Evolutionary conservation across 2,329 filamentous ascomycete genomes (phyloP), one percentile per base, ranked within the genome.

Genomic region (Monilinia polystroma): DNA sequence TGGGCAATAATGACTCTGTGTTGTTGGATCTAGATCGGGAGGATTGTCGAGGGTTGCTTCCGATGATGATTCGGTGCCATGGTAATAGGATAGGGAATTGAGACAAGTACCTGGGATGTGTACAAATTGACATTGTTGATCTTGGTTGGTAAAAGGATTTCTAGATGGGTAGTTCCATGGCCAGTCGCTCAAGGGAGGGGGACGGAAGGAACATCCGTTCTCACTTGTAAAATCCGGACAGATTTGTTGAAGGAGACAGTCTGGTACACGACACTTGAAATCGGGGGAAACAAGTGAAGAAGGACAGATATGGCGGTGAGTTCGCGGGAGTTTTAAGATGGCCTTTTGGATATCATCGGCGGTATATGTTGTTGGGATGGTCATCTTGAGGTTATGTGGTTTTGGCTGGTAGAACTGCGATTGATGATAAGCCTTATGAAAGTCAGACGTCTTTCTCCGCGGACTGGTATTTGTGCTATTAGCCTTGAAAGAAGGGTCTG

Each of bases 271-370:
- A 23, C 58, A 62, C 4, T 62, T 49, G 4, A 51, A 62, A 16
- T 62, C 29, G 8, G 45, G n/a, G 11, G 58, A 38, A 4, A 29
- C 26, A 4, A 62, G 47, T 26, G 58, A 62, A 26, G 58, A 62
- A 26, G 58, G 58, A 14, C 58, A 62, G 35, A 62, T 41, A 16
- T 62, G 58, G n/a, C 58, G 58, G 58, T 62, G 32, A 8, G 45
- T 38, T 51, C 32, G 45, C 8, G 58, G 58, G n/a, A 62, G 4
- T 12, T 26, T n/a, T 4, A 51, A 51, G 3, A 20, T 32, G 14
- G 47, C 58, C 26, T 10, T 51, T 23, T 62, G 32, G 3, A 62
- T 51, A 12, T 51, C 45, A 0, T 62, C 58, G 6, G 58, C n/a
- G 1, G 45, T 51, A 4, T 8, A 1, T 51, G 32, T 52, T 7